phyloP scores from a whole-genome alignment of 1,284 basidiomycete genomes.

The Neolentinus lepideus region DNA sequence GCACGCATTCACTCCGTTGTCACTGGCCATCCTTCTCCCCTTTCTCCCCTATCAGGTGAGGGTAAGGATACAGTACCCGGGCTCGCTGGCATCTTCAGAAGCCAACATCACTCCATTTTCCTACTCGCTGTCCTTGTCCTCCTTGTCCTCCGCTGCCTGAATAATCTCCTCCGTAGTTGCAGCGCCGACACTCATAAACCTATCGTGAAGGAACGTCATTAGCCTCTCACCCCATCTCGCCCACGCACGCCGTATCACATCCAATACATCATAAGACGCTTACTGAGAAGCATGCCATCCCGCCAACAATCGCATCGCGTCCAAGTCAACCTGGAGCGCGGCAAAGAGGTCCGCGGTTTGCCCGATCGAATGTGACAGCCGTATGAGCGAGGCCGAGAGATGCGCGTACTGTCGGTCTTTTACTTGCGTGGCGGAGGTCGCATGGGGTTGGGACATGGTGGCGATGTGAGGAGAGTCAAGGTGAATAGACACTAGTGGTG shows the following conservation, averaged over 20 bases:
- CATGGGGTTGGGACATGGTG: constrained; percentile 9
- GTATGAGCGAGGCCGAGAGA: constrained; percentile 50
- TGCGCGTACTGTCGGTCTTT: constrained; percentile 70
- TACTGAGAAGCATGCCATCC: constrained; percentile 72
- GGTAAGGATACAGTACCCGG: no score
- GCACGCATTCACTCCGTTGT: no score
- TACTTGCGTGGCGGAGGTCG: constrained; percentile 58
- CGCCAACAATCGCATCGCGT: constrained; percentile 65
- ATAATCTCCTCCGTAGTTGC: constrained; percentile 7
- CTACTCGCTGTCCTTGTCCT: neutral
- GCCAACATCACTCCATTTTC: no score
- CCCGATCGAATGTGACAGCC: constrained; percentile 53
- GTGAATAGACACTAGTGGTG: neutral
- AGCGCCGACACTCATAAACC: constrained; percentile 60
- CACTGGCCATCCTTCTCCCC: no score
- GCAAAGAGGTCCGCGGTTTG: constrained; percentile 68
- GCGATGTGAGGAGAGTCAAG: neutral
- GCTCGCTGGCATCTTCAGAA: neutral
- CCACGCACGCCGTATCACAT: no score
- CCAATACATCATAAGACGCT: no score
- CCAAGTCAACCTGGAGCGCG: constrained; percentile 59
- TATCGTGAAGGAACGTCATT: constrained; percentile 17
- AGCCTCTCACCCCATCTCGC: no score
- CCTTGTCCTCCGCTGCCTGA: neutral
- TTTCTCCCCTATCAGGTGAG: no score